phyloP scores from a whole-genome alignment of 768 basidiomycete genomes.

The Pholiota microspora region DNA sequence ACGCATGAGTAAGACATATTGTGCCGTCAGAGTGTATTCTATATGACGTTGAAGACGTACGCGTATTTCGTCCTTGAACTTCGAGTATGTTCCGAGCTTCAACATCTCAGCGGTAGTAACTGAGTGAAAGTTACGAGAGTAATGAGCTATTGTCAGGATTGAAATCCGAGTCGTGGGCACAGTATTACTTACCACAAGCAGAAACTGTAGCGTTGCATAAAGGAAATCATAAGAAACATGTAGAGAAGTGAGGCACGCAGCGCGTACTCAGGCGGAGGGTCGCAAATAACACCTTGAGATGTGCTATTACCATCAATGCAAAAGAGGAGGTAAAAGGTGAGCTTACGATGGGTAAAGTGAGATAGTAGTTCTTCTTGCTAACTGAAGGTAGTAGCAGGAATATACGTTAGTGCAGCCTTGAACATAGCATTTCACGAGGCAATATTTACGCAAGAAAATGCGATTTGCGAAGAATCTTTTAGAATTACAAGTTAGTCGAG shows the following conservation, averaged over 20 bases:
- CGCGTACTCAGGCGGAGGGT: conserved; percentile 22
- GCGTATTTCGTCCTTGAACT: conserved; percentile 17
- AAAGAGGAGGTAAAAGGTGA: neutral
- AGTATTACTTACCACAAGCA: conserved; percentile 31
- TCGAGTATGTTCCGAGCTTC: conserved; percentile 14
- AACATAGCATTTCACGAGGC: too few relatives aligned
- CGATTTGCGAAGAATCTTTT: conserved; percentile 36
- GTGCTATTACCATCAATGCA: neutral
- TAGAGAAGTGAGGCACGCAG: neutral
- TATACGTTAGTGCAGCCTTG: too few relatives aligned
- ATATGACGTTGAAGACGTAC: too few relatives aligned
- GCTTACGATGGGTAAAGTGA: conserved; percentile 31
- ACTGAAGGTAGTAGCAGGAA: conserved; percentile 21
- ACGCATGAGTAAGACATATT: neutral
- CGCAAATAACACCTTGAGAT: conserved; percentile 23
- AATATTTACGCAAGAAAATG: conserved; percentile 31
- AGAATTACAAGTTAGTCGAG: neutral
- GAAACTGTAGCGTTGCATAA: conserved; percentile 16
- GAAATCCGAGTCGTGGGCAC: neutral
- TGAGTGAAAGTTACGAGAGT: too few relatives aligned
- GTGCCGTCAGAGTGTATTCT: too few relatives aligned
- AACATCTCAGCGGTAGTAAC: conserved; percentile 29
- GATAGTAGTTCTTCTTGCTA: conserved; percentile 32
- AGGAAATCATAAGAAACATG: neutral
- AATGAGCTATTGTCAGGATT: too few relatives aligned